Evolutionary conservation across 192 early-diverging fungal species (phyloP).

Genomic region (Fimicolochytrium jonesii): DNA sequence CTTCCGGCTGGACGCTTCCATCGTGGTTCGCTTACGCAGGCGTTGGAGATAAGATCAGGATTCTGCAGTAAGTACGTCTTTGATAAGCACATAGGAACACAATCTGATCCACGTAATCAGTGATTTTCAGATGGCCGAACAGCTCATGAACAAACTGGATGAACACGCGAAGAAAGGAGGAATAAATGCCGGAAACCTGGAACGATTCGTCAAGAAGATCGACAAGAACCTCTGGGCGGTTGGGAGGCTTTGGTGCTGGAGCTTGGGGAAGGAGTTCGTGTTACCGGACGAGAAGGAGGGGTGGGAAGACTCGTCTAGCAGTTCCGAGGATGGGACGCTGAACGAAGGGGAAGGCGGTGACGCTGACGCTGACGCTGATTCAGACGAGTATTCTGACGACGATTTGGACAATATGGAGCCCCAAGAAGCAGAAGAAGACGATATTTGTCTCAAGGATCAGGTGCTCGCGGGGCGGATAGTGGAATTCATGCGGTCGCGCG

Average conservation of each 20-base stretch:
- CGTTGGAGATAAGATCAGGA: background rate
- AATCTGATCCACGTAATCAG: background rate
- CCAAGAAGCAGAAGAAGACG: too few relatives aligned
- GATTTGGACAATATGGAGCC: too few relatives aligned
- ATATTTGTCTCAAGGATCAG: background rate
- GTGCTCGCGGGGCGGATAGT: background rate
- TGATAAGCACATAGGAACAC: background rate
- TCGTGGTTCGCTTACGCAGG: conserved; percentile 2
- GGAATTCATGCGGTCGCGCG: background rate
- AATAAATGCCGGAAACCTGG: background rate
- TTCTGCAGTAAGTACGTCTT: background rate
- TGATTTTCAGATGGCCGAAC: background rate
- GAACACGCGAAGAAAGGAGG: background rate
- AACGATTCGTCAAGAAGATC: background rate
- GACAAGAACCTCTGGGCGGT: background rate
- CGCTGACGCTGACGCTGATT: too few relatives aligned
- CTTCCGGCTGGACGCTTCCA: background rate
- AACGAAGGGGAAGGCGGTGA: too few relatives aligned
- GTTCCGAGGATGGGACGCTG: too few relatives aligned
- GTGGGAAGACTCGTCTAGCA: background rate
- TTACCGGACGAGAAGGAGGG: background rate
- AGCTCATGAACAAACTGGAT: background rate
- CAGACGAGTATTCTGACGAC: too few relatives aligned
- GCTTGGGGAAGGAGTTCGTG: background rate
- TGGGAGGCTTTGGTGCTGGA: background rate